Evolutionary conservation across 257 asterid species (phyloP).

Genomic region (Henckelia pumila): DNA sequence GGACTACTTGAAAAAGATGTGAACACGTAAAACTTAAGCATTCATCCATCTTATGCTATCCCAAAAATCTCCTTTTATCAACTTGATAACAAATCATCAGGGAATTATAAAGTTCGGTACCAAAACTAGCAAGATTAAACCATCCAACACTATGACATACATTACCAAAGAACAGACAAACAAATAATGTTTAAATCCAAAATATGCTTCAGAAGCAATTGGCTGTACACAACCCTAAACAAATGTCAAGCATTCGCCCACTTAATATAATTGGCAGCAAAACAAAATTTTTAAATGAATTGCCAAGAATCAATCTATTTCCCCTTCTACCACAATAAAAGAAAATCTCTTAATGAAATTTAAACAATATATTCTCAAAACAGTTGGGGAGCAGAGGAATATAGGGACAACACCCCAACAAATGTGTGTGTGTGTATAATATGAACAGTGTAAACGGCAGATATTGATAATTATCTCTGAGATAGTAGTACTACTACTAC

Average conservation of each 20-base stretch:
- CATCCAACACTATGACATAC: neutral
- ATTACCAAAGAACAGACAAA: neutral
- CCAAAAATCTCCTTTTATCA: neutral
- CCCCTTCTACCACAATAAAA: neutral
- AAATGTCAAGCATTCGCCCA: too few species aligned
- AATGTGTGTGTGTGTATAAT: too few species aligned
- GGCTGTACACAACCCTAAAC: too few species aligned
- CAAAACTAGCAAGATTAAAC: neutral
- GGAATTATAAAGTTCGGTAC: neutral
- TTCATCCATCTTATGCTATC: slow-evolving; percentile 14
- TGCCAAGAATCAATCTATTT: neutral
- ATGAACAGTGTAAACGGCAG: too few species aligned
- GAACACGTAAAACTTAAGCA: slow-evolving; percentile 8
- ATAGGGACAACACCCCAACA: too few species aligned
- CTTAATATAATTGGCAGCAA: neutral
- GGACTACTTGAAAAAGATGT: neutral
- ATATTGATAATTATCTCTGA: too few species aligned
- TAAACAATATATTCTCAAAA: too few species aligned
- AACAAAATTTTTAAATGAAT: neutral
- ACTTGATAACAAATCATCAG: neutral
- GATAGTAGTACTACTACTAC: too few species aligned
- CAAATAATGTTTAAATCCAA: too few species aligned
- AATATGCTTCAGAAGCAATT: too few species aligned
- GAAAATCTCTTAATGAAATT: neutral
- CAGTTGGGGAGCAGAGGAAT: too few species aligned